Evolutionary conservation across 2,329 filamentous ascomycete species (phyloP).

Genomic region (Hymenoscyphus fraxineus): DNA sequence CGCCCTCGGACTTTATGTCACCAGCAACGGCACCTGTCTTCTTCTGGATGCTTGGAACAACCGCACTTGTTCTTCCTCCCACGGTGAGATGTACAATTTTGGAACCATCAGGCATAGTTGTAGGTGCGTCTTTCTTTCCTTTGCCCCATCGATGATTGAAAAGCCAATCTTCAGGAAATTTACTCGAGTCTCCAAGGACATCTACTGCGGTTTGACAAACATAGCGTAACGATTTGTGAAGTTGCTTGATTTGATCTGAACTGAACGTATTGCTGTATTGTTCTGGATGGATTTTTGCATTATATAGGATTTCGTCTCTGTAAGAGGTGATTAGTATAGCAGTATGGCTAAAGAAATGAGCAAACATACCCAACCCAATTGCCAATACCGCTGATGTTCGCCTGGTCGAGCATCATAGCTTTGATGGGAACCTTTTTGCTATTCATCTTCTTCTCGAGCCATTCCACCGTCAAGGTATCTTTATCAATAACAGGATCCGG

Average conservation of each 20-base stretch:
- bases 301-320: conserved; percentile 84
- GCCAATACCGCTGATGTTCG: conserved; percentile 84
- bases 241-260: conserved; percentile 63
- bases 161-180: conserved; percentile 84
- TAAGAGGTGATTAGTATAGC: conserved; percentile 12
- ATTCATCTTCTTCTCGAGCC: conserved; percentile 66
- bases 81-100: conserved; percentile 85
- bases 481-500: conserved; percentile 87
- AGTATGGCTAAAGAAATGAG: background rate
- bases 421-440: conserved; percentile 84
- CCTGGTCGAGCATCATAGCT: conserved; percentile 81
- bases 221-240: conserved; percentile 71
- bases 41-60: conserved; percentile 81
- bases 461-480: conserved; percentile 71
- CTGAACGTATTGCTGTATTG: conserved; percentile 83
- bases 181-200: conserved; percentile 72
- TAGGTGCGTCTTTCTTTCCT: conserved; percentile 67
- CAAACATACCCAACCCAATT: conserved; percentile 79
- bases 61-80: conserved; percentile 85
- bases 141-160: conserved; percentile 90
- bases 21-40: conserved; percentile 47
- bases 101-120: conserved; percentile 74
- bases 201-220: conserved; percentile 80
- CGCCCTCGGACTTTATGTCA: conserved; percentile 8
- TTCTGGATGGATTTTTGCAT: conserved; percentile 85